Conservation (phyloP, 345 rosid genomes). For the Euphorbia tirucalli region DNA sequence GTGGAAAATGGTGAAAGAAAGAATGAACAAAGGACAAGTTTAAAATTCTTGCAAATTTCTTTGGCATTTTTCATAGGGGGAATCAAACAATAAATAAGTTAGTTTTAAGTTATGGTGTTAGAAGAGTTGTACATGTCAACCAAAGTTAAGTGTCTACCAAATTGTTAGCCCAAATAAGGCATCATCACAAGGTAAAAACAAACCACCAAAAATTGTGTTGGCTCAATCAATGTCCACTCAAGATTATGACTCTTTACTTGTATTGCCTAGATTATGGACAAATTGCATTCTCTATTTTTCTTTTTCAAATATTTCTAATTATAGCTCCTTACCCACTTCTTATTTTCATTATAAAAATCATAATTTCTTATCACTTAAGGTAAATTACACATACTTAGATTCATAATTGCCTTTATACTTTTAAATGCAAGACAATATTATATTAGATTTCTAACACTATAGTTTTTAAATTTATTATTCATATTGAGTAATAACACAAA, state of each 20-base stretch:
- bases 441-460: too few species aligned
- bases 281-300: background rate
- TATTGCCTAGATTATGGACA: slow-evolving; percentile 41
- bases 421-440: background rate
- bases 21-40: background rate
- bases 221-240: slow-evolving; percentile 41
- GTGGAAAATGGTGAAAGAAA: slow-evolving; percentile 1
- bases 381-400: background rate
- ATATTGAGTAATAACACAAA: too few species aligned
- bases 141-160: slow-evolving; percentile 9
- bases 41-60: background rate
- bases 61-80: background rate
- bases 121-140: background rate
- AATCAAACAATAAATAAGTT: slow-evolving; percentile 1
- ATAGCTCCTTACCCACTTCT: background rate
- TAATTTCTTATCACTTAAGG: background rate
- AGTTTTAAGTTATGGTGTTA: slow-evolving; percentile 3
- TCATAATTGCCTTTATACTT: too few species aligned
- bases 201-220: slow-evolving; percentile 20
- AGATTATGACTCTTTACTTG: slow-evolving; percentile 40
- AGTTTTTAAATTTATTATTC: too few species aligned
- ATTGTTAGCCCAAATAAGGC: too few species aligned
- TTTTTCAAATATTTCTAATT: background rate
- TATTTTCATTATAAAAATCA: background rate
- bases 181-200: slow-evolving; percentile 24